Percentiles rank a stretch among this genome's conserved stretches.
Conservation (phyloP, 2,329 filamentous ascomycete species). For the Paraphaeosphaeria sporulosa region DNA sequence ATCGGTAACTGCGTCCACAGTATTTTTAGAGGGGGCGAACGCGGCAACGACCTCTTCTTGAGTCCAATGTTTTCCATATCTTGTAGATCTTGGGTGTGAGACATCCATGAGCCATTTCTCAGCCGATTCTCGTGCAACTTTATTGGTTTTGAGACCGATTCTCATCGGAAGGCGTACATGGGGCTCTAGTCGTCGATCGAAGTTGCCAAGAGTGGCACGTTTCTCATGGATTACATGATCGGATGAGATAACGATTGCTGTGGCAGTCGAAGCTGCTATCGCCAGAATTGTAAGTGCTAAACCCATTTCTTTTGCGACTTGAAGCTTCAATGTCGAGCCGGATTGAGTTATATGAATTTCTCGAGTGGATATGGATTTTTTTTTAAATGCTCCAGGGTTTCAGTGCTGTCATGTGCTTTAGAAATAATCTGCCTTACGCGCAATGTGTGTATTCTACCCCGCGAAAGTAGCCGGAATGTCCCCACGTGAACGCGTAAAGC, state of each 20-base stretch:
- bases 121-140: conserved; percentile 22
- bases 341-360: too few species aligned
- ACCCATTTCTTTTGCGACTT: neutral
- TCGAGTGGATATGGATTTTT: too few species aligned
- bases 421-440: too few species aligned
- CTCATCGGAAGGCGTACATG: conserved; percentile 34
- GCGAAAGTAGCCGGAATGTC: too few species aligned
- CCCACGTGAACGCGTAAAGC: too few species aligned
- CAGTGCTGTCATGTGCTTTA: too few species aligned
- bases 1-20: conserved; percentile 25
- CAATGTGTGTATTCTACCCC: too few species aligned
- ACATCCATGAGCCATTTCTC: conserved; percentile 32
- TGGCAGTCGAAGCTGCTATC: conserved; percentile 17
- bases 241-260: conserved; percentile 13
- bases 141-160: conserved; percentile 32
- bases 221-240: conserved; percentile 41
- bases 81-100: conserved; percentile 34
- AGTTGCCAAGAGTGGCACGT: conserved; percentile 24
- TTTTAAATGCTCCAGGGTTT: too few species aligned
- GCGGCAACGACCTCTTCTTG: conserved; percentile 32
- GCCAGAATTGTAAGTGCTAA: conserved; percentile 3
- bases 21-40: conserved; percentile 35
- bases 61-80: conserved; percentile 41
- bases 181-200: conserved; percentile 28
- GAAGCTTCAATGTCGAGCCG: neutral